phyloP scores from a whole-genome alignment of 2,329 filamentous ascomycete genomes.

The Phialocephala subalpina region DNA sequence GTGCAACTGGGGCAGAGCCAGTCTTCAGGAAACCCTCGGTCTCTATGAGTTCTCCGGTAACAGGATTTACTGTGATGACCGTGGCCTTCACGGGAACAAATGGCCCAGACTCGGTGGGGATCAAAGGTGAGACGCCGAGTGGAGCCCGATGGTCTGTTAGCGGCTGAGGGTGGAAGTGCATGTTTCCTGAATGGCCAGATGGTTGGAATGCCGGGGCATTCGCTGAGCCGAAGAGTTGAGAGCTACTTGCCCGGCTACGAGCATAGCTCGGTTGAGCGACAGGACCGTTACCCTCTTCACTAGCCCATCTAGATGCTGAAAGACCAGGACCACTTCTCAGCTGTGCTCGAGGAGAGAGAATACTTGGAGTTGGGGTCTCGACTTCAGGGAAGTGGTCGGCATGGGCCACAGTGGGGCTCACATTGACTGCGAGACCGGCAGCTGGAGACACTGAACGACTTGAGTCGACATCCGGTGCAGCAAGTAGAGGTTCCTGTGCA shows the following conservation, averaged over 20 bases:
- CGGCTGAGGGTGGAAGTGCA: background rate
- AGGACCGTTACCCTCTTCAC: background rate
- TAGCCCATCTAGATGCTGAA: conserved; percentile 24
- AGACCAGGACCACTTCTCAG: conserved; percentile 18
- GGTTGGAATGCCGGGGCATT: background rate
- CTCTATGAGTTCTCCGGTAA: conserved; percentile 13
- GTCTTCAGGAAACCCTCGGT: conserved; percentile 23
- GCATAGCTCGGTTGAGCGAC: background rate
- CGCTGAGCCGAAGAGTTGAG: background rate
- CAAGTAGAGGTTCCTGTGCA: background rate
- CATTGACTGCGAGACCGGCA: background rate
- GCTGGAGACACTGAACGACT: background rate
- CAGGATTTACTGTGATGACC: conserved; percentile 21
- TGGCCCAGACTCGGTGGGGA: background rate
- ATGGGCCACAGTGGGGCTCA: background rate
- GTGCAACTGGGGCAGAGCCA: conserved; percentile 22
- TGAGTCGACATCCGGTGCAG: background rate
- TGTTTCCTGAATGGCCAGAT: background rate
- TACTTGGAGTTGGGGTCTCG: background rate
- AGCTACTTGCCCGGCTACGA: background rate
- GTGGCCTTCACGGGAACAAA: conserved; percentile 14
- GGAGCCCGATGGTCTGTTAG: background rate
- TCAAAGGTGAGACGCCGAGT: background rate
- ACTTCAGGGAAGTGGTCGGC: background rate
- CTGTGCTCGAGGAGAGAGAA: background rate